These are phyloP conservation scores for Globisporangium cederbergense DNA, from an alignment of 352 stramenopile genomes.

Conservation along the genomic window DNA sequence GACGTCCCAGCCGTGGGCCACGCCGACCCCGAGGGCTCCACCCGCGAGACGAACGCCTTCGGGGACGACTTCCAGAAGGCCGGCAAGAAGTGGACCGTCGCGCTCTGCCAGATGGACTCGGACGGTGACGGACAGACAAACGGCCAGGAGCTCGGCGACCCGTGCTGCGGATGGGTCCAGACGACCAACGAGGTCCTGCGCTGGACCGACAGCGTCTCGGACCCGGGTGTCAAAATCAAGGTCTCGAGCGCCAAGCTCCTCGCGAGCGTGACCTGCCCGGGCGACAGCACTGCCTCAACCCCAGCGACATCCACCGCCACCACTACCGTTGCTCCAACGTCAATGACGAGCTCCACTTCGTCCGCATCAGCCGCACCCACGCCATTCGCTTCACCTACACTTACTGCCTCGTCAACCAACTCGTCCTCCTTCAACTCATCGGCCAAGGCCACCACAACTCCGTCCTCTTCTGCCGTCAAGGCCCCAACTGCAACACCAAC, in stretches of 20 bases:
- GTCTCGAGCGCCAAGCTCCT: slow-evolving; percentile 12
- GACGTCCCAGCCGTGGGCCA: slow-evolving; percentile 32
- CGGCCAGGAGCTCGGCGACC: slow-evolving; percentile 56
- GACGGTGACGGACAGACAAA: slow-evolving; percentile 50
- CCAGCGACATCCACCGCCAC: not conserved
- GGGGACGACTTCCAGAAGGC: slow-evolving; percentile 30
- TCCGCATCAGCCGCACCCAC: not conserved
- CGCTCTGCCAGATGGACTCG: slow-evolving; percentile 31
- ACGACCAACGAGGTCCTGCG: slow-evolving; percentile 6
- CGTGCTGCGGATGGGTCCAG: slow-evolving; percentile 4
- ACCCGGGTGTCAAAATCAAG: slow-evolving; percentile 21
- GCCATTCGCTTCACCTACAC: not conserved
- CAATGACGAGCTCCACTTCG: not conserved
- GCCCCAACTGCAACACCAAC: not conserved
- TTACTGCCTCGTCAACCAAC: not conserved
- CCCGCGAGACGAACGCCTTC: slow-evolving; percentile 26
- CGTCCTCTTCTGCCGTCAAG: not conserved
- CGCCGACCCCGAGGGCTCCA: slow-evolving; percentile 6
- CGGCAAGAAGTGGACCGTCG: slow-evolving; percentile 32
- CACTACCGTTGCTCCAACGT: not conserved
- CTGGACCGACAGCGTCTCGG: slow-evolving; percentile 26
- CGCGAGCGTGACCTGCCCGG: slow-evolving; percentile 2
- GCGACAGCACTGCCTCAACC: not conserved
- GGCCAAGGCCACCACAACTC: not conserved
- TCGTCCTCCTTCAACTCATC: not conserved